phyloP scores from a whole-genome alignment of 257 asterid species.

The Salvia miltiorrhiza region DNA sequence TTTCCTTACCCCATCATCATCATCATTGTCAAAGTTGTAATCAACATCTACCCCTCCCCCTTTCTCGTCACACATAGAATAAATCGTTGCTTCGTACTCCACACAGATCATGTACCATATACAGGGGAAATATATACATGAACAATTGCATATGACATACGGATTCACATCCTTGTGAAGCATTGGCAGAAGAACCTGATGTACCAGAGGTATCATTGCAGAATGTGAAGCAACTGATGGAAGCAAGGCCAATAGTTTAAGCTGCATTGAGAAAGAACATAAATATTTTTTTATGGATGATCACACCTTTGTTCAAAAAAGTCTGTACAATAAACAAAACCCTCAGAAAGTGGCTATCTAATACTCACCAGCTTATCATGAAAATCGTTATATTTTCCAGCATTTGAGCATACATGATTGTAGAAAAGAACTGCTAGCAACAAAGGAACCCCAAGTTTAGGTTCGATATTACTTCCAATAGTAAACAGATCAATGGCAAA shows the following conservation, averaged over 20 bases:
- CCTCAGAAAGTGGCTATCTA: slow-evolving; percentile 21
- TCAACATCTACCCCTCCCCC: not conserved
- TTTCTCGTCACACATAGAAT: not conserved
- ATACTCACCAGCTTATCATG: slow-evolving; percentile 69
- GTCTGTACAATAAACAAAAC: not conserved
- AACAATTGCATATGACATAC: slow-evolving; percentile 47
- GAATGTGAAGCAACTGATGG: slow-evolving; percentile 88
- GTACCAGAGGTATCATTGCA: slow-evolving; percentile 79
- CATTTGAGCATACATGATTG: slow-evolving; percentile 60
- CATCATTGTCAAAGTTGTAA: not conserved
- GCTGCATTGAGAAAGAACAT: slow-evolving; percentile 47
- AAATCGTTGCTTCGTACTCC: not conserved
- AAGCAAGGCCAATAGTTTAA: slow-evolving; percentile 75
- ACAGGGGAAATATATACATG: slow-evolving; percentile 19
- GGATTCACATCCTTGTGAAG: slow-evolving; percentile 74
- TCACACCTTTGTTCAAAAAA: slow-evolving; percentile 4
- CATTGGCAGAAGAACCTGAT: slow-evolving; percentile 92
- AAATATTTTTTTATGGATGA: slow-evolving; percentile 10
- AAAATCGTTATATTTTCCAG: slow-evolving; percentile 36
- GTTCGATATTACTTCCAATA: slow-evolving; percentile 50
- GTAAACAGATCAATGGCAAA: slow-evolving; percentile 62
- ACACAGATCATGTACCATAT: not conserved
- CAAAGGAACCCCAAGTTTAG: slow-evolving; percentile 73
- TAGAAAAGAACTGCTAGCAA: slow-evolving; percentile 65
- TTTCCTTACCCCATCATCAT: not conserved